These are phyloP conservation scores for Solanum okadae DNA, from an alignment of 257 asterid genomes.

Conservation along the genomic window DNA sequence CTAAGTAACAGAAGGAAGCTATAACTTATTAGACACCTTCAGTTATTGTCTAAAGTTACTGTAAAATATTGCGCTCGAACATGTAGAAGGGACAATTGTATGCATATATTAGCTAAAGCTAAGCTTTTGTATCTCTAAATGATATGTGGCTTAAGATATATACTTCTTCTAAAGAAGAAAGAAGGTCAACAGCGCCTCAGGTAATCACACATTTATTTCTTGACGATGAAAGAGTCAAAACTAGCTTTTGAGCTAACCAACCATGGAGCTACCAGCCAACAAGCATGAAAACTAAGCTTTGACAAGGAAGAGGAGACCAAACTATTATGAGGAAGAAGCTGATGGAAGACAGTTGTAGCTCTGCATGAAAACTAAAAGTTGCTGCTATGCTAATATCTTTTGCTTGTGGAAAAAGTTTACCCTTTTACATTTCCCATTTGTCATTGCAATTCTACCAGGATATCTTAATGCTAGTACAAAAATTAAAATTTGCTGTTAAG, in stretches of 20 bases:
- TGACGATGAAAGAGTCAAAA: neutral
- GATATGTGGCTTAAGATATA: neutral
- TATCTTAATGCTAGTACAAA: neutral
- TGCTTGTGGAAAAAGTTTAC: neutral
- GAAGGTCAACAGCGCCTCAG: neutral
- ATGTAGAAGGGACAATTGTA: neutral
- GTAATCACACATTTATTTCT: neutral
- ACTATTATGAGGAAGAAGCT: neutral
- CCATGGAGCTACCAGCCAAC: neutral
- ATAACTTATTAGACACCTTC: neutral
- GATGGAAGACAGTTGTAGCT: neutral
- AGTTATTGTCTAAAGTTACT: neutral
- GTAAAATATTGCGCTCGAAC: neutral
- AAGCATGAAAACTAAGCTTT: neutral
- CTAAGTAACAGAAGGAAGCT: neutral
- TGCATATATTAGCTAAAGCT: neutral
- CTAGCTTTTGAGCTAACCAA: neutral
- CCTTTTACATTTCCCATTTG: neutral
- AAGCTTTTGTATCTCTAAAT: neutral
- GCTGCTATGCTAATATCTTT: neutral
- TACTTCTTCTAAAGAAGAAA: neutral
- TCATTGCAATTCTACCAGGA: neutral
- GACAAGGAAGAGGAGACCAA: neutral
- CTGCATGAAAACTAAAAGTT: neutral
- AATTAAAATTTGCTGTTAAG: neutral